phyloP scores from a whole-genome alignment of 148 eudicot genomes.

The Hydrangea macrophylla region DNA sequence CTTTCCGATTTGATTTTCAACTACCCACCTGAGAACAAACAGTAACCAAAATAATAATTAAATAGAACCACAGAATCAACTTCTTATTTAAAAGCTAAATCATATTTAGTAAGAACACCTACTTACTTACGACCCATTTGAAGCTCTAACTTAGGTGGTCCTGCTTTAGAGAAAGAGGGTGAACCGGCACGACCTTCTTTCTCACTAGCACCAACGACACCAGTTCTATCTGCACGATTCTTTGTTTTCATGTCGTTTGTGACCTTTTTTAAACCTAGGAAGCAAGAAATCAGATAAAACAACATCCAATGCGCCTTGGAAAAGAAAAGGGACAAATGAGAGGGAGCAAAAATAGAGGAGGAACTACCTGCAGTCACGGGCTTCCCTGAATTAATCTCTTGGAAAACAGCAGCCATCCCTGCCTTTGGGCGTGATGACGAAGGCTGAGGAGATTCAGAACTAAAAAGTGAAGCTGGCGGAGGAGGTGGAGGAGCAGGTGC shows the following conservation, averaged over 20 bases:
- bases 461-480: conserved; percentile 75
- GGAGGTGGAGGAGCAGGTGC: conserved; percentile 85
- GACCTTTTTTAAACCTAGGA: conserved; percentile 79
- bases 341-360: background rate
- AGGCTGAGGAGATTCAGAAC: conserved; percentile 56
- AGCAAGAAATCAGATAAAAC: conserved; percentile 14
- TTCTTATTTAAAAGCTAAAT: background rate
- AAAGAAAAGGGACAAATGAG: background rate
- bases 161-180: conserved; percentile 59
- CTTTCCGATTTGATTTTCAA: conserved; percentile 82
- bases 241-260: conserved; percentile 92
- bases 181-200: conserved; percentile 47
- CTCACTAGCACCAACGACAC: conserved; percentile 64
- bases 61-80: background rate
- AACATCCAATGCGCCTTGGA: conserved; percentile 4
- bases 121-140: conserved; percentile 99
- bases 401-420: conserved; percentile 94
- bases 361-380: conserved; percentile 62
- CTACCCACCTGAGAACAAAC: conserved; percentile 64
- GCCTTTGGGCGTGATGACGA: conserved; percentile 70
- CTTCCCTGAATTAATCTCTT: conserved; percentile 74
- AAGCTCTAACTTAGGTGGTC: conserved; percentile 92
- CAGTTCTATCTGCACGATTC: conserved; percentile 75
- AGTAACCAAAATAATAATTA: background rate
- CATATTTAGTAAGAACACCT: conserved; percentile 5